Percentiles rank a stretch among this genome's conserved stretches.
phyloP scores from a whole-genome alignment of 2,329 filamentous ascomycete genomes.

The Neonectria ditissima region DNA sequence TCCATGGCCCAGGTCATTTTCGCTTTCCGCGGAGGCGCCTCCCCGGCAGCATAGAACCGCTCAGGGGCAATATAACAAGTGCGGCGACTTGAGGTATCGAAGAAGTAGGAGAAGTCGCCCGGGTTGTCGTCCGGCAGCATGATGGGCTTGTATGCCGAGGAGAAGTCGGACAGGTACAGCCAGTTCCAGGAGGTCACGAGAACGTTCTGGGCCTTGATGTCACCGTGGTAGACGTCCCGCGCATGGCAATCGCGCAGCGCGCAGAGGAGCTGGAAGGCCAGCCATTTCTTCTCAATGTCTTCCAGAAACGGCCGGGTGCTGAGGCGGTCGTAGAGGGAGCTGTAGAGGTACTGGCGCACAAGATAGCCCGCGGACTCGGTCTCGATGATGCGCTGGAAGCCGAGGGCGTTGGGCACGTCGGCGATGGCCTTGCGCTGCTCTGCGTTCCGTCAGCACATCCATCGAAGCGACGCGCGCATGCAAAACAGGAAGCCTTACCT shows the following conservation, averaged over 20 bases:
- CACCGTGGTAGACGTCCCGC: slow-evolving; percentile 91
- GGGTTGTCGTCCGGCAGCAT: slow-evolving; percentile 96
- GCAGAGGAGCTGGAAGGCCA: slow-evolving; percentile 94
- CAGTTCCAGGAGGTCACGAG: slow-evolving; percentile 99
- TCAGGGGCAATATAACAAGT: slow-evolving; percentile 97
- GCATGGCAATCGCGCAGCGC: slow-evolving; percentile 92
- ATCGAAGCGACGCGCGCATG: not conserved
- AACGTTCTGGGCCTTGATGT: slow-evolving; percentile 98
- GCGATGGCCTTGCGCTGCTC: slow-evolving; percentile 83
- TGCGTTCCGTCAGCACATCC: slow-evolving; percentile 49
- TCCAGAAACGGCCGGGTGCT: slow-evolving; percentile 97
- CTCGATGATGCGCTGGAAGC: slow-evolving; percentile 91
- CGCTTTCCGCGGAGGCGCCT: slow-evolving; percentile 70
- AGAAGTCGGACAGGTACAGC: slow-evolving; percentile 98
- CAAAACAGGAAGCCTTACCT: slow-evolving; percentile 62
- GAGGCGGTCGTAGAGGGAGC: slow-evolving; percentile 95
- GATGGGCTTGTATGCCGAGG: slow-evolving; percentile 93
- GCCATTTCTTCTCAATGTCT: slow-evolving; percentile 98
- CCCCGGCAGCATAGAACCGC: slow-evolving; percentile 81
- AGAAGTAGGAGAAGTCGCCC: slow-evolving; percentile 97
- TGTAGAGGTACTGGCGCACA: slow-evolving; percentile 94
- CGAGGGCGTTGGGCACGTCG: slow-evolving; percentile 89
- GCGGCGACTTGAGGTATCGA: slow-evolving; percentile 89
- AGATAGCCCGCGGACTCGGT: slow-evolving; percentile 92
- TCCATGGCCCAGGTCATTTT: slow-evolving; percentile 94